These are phyloP conservation scores for Wickerhamomyces strasburgensis DNA, from an alignment of 805 yeast species.

Conservation along the genomic window DNA sequence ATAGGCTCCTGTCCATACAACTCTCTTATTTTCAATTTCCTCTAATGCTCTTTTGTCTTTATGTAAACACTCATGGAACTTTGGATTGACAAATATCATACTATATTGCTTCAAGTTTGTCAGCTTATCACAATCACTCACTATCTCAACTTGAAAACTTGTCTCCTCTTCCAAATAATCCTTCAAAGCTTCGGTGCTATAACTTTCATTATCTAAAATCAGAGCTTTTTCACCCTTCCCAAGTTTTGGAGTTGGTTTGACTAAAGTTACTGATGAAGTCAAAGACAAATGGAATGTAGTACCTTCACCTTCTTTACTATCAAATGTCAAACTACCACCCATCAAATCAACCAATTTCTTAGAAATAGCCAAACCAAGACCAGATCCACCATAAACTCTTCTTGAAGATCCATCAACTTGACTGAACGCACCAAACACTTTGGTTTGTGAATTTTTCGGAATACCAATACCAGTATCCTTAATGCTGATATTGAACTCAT, in stretches of 20 bases:
- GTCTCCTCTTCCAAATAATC: slow-evolving; percentile 5
- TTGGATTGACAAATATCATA: slow-evolving; percentile 9
- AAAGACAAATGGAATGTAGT: slow-evolving; percentile 76
- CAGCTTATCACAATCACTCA: not conserved
- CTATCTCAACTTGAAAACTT: slow-evolving; percentile 5
- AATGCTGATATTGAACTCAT: slow-evolving; percentile 68
- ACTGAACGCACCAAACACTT: slow-evolving; percentile 82
- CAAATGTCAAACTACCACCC: slow-evolving; percentile 90
- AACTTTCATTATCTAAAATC: slow-evolving; percentile 8
- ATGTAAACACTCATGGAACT: slow-evolving; percentile 4
- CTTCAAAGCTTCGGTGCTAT: slow-evolving; percentile 8
- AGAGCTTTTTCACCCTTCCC: slow-evolving; percentile 3
- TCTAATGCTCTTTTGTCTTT: not conserved
- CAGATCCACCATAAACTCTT: slow-evolving; percentile 87
- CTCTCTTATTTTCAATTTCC: not conserved
- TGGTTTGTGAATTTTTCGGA: slow-evolving; percentile 72
- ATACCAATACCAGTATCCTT: slow-evolving; percentile 88
- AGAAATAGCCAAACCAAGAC: slow-evolving; percentile 80
- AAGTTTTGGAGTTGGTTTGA: not conserved
- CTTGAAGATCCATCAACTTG: slow-evolving; percentile 93
- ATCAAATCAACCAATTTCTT: slow-evolving; percentile 77
- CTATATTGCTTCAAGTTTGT: slow-evolving; percentile 1
- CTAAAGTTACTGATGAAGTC: slow-evolving; percentile 25
- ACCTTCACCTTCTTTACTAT: slow-evolving; percentile 72
- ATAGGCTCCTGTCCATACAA: slow-evolving; percentile 13